phyloP scores from a whole-genome alignment of 2,329 filamentous ascomycete species.

The Clarireedia paspali region DNA sequence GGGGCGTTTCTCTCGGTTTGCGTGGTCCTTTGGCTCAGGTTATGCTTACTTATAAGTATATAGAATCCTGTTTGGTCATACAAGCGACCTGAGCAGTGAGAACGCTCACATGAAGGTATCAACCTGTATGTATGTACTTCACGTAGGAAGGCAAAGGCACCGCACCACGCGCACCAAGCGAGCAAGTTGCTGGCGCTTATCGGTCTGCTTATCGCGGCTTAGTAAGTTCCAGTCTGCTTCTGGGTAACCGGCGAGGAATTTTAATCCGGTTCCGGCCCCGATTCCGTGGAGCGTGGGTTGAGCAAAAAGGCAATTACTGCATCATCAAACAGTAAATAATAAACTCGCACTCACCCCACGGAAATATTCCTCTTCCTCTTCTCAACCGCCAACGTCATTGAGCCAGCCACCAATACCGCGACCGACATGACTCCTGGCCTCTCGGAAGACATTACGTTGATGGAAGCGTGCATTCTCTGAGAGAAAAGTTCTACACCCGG shows the following conservation, averaged over 20 bases:
- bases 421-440: slow-evolving; percentile 8
- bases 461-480: neutral
- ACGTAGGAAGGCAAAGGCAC: too few species aligned
- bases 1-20: too few species aligned
- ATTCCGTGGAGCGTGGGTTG: neutral
- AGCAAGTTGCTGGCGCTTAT: neutral
- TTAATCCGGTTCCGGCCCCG: slow-evolving; percentile 7
- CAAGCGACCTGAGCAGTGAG: too few species aligned
- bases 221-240: neutral
- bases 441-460: neutral
- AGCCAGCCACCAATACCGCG: neutral
- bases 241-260: neutral
- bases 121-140: too few species aligned
- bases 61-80: too few species aligned
- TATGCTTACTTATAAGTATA: too few species aligned
- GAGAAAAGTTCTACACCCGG: neutral
- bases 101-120: too few species aligned
- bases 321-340: neutral
- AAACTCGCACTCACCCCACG: neutral
- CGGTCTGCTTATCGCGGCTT: neutral
- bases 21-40: too few species aligned
- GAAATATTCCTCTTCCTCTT: neutral
- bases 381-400: too few species aligned
- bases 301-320: slow-evolving; percentile 4
- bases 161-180: too few species aligned